Conservation (phyloP, 2,329 filamentous ascomycete species). For the Juglanconis oblonga region DNA sequence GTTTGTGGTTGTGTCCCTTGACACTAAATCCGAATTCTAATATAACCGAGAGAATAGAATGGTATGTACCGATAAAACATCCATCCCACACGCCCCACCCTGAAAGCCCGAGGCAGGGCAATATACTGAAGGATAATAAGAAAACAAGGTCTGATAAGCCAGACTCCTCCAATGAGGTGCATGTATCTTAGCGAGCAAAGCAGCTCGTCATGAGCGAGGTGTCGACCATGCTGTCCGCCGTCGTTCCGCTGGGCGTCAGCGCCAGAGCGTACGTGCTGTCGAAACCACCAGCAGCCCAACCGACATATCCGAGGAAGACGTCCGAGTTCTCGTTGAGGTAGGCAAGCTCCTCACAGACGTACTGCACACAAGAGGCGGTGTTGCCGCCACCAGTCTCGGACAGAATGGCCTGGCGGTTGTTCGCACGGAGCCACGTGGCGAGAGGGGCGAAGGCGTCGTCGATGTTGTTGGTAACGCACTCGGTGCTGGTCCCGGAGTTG, state of each 20-base stretch:
- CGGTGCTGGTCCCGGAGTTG: conserved; percentile 49
- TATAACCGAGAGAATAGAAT: not conserved
- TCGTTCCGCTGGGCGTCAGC: conserved; percentile 27
- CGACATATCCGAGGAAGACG: conserved; percentile 28
- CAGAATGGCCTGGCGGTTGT: conserved; percentile 31
- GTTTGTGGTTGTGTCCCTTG: too few relatives aligned
- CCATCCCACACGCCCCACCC: too few relatives aligned
- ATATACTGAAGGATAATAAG: too few relatives aligned
- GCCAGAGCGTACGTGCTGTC: conserved; percentile 25
- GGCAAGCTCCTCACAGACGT: conserved; percentile 30
- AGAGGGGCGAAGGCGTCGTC: conserved; percentile 30
- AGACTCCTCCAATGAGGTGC: not conserved
- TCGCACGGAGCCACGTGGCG: conserved; percentile 32
- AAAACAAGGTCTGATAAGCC: too few relatives aligned
- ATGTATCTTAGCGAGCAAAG: conserved; percentile 2
- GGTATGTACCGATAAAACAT: not conserved
- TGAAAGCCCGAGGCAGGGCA: not conserved
- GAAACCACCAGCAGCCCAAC: conserved; percentile 29
- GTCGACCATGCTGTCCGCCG: conserved; percentile 30
- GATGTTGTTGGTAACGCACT: conserved; percentile 50
- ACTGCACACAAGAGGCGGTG: conserved; percentile 30
- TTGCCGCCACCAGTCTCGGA: conserved; percentile 37
- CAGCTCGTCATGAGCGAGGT: conserved; percentile 42
- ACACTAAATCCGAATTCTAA: too few relatives aligned
- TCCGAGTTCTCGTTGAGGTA: conserved; percentile 31